Percentiles rank a stretch among this genome's conserved stretches.
phyloP scores from a whole-genome alignment of 2,329 filamentous ascomycete species.

The Fusarium beomiforme region DNA sequence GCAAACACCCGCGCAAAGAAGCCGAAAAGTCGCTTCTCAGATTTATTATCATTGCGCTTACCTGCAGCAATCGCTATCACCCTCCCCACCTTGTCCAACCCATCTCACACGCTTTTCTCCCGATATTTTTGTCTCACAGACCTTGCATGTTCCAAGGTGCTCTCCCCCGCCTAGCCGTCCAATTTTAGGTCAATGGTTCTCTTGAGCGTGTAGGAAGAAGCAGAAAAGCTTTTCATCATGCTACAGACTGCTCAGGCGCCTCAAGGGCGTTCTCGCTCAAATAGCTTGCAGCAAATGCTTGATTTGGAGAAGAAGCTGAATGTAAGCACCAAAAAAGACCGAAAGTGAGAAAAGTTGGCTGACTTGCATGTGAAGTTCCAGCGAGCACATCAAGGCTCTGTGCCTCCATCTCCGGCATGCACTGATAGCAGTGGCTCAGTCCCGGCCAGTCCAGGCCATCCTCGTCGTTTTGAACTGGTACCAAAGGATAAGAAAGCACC shows the following conservation, averaged over 20 bases:
- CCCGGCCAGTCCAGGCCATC: constrained; percentile 33
- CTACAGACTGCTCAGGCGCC: constrained; percentile 19
- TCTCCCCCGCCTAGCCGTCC: constrained; percentile 8
- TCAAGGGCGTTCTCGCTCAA: constrained; percentile 45
- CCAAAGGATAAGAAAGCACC: constrained; percentile 40
- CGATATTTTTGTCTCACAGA: constrained; percentile 9
- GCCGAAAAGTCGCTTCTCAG: neutral
- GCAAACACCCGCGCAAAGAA: constrained; percentile 14
- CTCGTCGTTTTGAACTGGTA: constrained; percentile 41
- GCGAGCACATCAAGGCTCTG: constrained; percentile 29
- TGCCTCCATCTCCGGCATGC: constrained; percentile 29
- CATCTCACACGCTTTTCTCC: constrained; percentile 15
- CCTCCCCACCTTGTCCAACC: constrained; percentile 24
- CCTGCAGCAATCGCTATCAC: constrained; percentile 32
- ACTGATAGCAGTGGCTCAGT: constrained; percentile 25
- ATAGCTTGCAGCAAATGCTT: constrained; percentile 67
- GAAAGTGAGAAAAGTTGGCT: neutral
- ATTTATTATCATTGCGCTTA: constrained; percentile 18
- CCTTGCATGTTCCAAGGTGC: constrained; percentile 25
- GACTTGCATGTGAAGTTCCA: constrained; percentile 21
- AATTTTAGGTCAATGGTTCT: constrained; percentile 20
- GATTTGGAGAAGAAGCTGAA: constrained; percentile 67
- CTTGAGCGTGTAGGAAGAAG: neutral
- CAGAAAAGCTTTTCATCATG: constrained; percentile 22
- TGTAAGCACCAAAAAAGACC: constrained; percentile 53